phyloP scores from a whole-genome alignment of 2,329 filamentous ascomycete genomes.

The Arthrobotrys entomopaga region DNA sequence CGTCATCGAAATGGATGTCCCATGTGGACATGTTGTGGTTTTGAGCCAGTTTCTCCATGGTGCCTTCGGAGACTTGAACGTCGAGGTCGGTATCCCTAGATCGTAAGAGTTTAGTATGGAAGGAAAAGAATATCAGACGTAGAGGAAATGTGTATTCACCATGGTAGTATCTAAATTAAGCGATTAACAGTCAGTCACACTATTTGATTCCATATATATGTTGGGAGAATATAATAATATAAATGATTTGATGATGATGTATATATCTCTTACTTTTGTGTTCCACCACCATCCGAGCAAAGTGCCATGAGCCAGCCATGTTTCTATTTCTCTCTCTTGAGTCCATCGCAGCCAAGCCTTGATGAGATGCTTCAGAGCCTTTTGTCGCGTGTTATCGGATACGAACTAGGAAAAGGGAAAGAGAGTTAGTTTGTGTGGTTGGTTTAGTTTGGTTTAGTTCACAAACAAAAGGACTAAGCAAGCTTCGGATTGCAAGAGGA shows the following conservation, averaged over 20 bases:
- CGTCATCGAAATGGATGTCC: conserved; percentile 63
- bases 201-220: background rate
- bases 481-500: no score
- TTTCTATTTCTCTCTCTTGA: conserved; percentile 74
- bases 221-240: no score
- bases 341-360: conserved; percentile 78
- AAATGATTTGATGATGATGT: no score
- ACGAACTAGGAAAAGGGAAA: conserved; percentile 69
- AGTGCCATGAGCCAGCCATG: conserved; percentile 87
- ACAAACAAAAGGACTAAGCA: no score
- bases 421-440: background rate
- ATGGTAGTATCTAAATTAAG: conserved; percentile 56
- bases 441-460: background rate
- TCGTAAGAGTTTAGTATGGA: background rate
- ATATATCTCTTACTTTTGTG: conserved; percentile 66
- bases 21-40: conserved; percentile 75
- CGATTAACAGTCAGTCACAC: background rate
- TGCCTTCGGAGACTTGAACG: conserved; percentile 77
- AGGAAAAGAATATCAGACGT: background rate
- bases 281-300: conserved; percentile 93
- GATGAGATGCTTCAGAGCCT: conserved; percentile 75
- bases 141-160: conserved; percentile 31
- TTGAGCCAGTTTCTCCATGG: conserved; percentile 73
- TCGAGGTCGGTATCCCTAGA: conserved; percentile 72
- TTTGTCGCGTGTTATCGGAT: conserved; percentile 73